phyloP scores from a whole-genome alignment of 2,329 filamentous ascomycete genomes.

The Emmonsiellopsis sp. region DNA sequence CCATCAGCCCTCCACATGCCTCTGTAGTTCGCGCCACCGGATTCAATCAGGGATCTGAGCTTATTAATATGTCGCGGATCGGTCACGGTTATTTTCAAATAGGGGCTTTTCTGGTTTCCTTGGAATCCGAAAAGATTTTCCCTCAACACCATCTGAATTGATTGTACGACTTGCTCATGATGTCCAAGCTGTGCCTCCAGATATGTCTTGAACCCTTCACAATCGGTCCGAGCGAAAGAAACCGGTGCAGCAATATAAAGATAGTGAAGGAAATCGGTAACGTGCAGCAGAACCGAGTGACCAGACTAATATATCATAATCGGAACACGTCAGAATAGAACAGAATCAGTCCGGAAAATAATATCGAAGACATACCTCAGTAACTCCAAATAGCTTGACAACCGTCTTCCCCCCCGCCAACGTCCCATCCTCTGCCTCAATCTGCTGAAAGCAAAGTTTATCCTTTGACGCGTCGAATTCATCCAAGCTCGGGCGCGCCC shows the following conservation, averaged over 20 bases:
- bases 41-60: conserved; percentile 67
- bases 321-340: not conserved
- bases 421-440: conserved; percentile 86
- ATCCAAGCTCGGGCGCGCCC: conserved; percentile 59
- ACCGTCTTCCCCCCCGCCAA: conserved; percentile 66
- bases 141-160: conserved; percentile 70
- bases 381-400: conserved; percentile 90
- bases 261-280: conserved; percentile 93
- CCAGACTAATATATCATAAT: conserved; percentile 43
- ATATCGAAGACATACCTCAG: conserved; percentile 47
- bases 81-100: conserved; percentile 84
- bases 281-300: conserved; percentile 88
- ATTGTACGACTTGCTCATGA: conserved; percentile 65
- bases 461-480: conserved; percentile 57
- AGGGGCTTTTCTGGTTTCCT: conserved; percentile 84
- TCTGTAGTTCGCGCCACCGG: conserved; percentile 74
- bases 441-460: conserved; percentile 83
- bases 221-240: conserved; percentile 69
- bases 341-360: conserved; percentile 17
- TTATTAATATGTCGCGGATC: conserved; percentile 77
- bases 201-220: conserved; percentile 66
- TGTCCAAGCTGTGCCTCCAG: conserved; percentile 72
- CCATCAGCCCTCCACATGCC: conserved; percentile 69
- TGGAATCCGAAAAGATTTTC: conserved; percentile 94
- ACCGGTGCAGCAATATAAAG: conserved; percentile 85